Percentiles rank a stretch among this genome's conserved stretches.
phyloP scores from a whole-genome alignment of 768 basidiomycete genomes.

The Cubamyces sp. region DNA sequence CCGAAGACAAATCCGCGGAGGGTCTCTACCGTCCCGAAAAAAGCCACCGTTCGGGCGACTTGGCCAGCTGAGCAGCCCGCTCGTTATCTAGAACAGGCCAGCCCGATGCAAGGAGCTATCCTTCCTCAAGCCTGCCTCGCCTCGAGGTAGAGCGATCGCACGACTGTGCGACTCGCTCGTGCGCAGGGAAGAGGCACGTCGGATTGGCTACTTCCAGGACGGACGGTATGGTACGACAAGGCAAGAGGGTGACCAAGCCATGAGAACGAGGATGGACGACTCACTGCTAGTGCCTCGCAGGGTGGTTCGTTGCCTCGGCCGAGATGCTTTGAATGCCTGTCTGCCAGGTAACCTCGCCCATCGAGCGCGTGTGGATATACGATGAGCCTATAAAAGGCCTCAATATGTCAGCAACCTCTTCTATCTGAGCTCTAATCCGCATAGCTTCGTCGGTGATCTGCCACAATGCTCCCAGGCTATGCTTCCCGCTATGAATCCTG shows the following conservation, averaged over 20 bases:
- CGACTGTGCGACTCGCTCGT: conserved; percentile 19
- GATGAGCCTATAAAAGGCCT: neutral
- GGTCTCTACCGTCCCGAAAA: neutral
- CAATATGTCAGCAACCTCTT: conserved; percentile 2
- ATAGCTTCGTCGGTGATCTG: no score
- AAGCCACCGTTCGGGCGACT: neutral
- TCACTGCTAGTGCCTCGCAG: neutral
- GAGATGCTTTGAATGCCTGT: neutral
- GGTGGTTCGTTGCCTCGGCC: neutral
- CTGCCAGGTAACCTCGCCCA: neutral
- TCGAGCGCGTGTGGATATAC: no score
- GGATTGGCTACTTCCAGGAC: conserved; percentile 13
- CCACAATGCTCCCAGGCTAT: no score
- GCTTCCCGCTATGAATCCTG: no score
- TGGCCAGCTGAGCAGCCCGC: neutral
- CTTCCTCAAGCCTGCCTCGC: neutral
- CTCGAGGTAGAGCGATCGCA: conserved; percentile 16
- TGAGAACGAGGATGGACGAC: neutral
- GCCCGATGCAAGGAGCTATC: neutral
- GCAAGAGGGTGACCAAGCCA: neutral
- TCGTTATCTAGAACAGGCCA: neutral
- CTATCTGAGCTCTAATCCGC: no score
- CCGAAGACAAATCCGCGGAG: neutral
- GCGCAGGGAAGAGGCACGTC: neutral
- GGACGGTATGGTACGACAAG: conserved; percentile 6